phyloP scores from a whole-genome alignment of 768 basidiomycete genomes.

The Pisolithus sp. region DNA sequence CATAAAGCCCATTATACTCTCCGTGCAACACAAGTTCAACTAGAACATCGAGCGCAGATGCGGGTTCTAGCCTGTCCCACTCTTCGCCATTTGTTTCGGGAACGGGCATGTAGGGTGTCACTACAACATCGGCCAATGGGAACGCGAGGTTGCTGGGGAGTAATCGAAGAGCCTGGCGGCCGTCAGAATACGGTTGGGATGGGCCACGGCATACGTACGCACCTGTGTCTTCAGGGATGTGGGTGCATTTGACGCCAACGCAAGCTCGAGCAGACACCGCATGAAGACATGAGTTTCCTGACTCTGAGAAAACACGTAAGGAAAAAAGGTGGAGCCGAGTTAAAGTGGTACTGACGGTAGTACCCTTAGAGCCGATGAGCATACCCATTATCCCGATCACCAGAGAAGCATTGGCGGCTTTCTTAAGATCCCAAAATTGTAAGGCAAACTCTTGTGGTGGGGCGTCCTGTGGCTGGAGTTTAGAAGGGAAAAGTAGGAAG shows the following conservation, averaged over 20 bases:
- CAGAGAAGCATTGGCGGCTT: constrained; percentile 72
- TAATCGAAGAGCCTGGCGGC: constrained; percentile 45
- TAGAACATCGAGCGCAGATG: constrained; percentile 76
- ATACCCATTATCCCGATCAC: constrained; percentile 82
- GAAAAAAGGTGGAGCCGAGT: neutral
- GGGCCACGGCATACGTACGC: constrained; percentile 6
- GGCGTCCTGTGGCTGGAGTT: constrained; percentile 46
- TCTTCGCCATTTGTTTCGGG: constrained; percentile 86
- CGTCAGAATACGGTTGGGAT: constrained; percentile 22
- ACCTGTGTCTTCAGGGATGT: constrained; percentile 84
- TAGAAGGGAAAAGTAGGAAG: constrained; percentile 65
- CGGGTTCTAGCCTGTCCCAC: constrained; percentile 80
- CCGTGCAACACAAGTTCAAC: constrained; percentile 82
- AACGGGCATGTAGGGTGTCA: constrained; percentile 71
- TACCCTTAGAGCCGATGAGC: constrained; percentile 69
- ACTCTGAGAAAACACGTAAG: constrained; percentile 31
- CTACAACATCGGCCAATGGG: constrained; percentile 58
- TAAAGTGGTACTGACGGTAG: constrained; percentile 39
- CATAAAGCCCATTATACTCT: constrained; percentile 70
- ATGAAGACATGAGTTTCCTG: constrained; percentile 55
- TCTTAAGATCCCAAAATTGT: constrained; percentile 95
- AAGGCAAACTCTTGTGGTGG: constrained; percentile 88
- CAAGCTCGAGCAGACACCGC: constrained; percentile 80
- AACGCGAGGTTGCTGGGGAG: constrained; percentile 51
- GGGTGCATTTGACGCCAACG: constrained; percentile 91